Base-by-base conservation (phyloP, 805 yeast genomes). In the Limtongia smithiae region DNA sequence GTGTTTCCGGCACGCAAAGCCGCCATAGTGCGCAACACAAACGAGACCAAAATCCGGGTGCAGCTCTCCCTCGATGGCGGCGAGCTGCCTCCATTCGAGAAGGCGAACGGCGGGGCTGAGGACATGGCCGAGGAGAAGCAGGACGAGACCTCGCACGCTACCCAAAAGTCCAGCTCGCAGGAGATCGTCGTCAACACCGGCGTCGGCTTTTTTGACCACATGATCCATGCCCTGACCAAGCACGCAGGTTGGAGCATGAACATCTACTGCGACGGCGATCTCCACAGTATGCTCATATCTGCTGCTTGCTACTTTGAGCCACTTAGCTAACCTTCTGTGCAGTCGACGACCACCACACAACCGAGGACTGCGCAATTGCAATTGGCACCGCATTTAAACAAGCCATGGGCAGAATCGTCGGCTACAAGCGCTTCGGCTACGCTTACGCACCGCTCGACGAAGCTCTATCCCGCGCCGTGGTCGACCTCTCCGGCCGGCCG, bases 371-470 rank as follows among this genome's bases (percentile, higher is more conserved):
- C 55, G 97, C 91, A 38, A 87, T 93, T 60, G 89, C 96, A 0
- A 71, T 93, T 30, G 98, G 98, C 7, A 73, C 74, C 61, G 93
- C 96, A 7, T 89, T 93, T 72, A 85, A 88, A 62, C 71, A 83
- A 60, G 97, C 97, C 1, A 69, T 93, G 53, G 97, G 97, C 20
- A 85, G 81, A 27, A 84, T 91, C 18, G 78, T 79, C 60, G 98
- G 98, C 46, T 89, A 91, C 50, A 86, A 87, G 68, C 77, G 98
- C 60, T 93, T 91, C 64, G 98, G 98, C 14, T 64, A 77, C 37
- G 98, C 91, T 1, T 91, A 81, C 72, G 97, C 97, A 6, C 98
- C 98, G 1, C 74, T 93, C 50, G 98, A 93, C 67, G 98, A 93
- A 71, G 97, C 98, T 0, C 75, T 93, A 51, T 82, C 94, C 53